Base-by-base conservation (phyloP, 1,284 basidiomycete species). In the Puccinia polysora region DNA sequence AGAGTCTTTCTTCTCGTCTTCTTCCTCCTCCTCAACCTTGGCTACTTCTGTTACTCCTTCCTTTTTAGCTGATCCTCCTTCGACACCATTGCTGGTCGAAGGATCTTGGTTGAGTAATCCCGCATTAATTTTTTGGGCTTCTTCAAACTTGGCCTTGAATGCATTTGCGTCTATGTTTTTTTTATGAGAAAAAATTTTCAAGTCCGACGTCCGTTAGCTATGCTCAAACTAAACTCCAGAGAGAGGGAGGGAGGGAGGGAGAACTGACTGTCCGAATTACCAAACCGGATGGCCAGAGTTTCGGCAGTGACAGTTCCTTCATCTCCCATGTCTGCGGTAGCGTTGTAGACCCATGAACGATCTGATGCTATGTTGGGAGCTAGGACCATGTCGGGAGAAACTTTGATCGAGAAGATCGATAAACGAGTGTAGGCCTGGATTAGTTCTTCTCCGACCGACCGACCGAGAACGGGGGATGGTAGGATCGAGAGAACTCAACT, bases 311-410 rank as follows among this genome's bases (percentile, higher is more conserved):
- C 86, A 72, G 90, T 91, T 73, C 85, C 85, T 80, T 97, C 94
- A 45, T 79, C 78, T 65, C 95, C 87, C 79, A 91, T 92, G 81
- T 99, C 96, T 53, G 95, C 96, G 68, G 88, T 85, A 68, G 96
- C 94, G 82, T 97, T 94, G 89, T 89, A 98, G 47, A 99, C 96
- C 96, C 96, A 98, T 77, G 92, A 96, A 81, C 96, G 88, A 84
- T 99, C 96, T 67, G 94, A 97, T 62, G 95, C 96, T 78, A 98
- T 92, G 83, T 99, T 98, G 77, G 95, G 92, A 79, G 94, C 90
- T 76, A 99, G 88, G 78, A 85, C 88, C 91, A 98, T 98, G 75
- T 97, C 93, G 62, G 85, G 77, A 38, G 89, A 83, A 80, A 98
- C 95, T n/a, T n/a, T 97, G 76, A 0, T 52, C 5, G 36, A 34